Evolutionary conservation across 331 rosid genomes (phyloP).

Genomic region (Pyracantha coccinea): DNA sequence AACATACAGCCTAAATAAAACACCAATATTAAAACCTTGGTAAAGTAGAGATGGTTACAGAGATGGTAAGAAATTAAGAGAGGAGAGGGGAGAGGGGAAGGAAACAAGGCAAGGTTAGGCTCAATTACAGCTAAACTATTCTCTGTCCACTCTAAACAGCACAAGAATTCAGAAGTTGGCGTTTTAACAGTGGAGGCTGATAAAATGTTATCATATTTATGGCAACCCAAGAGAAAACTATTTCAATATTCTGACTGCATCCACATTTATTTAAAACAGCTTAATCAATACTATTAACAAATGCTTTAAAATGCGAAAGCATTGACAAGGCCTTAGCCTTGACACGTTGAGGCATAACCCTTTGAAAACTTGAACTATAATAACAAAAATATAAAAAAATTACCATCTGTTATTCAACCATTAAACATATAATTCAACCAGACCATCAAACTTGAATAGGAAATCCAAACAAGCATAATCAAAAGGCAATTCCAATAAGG

Average conservation of each 20-base stretch:
- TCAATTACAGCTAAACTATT: background rate
- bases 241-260: background rate
- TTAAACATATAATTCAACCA: background rate
- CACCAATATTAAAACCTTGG: conserved; percentile 6
- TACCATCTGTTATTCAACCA: background rate
- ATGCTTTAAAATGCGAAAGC: too few relatives aligned
- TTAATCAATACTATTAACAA: background rate
- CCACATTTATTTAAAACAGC: background rate
- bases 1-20: conserved; percentile 62
- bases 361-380: background rate
- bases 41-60: background rate
- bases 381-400: background rate
- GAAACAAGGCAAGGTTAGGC: background rate
- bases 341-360: background rate
- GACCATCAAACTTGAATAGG: background rate
- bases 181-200: background rate
- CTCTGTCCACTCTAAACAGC: background rate
- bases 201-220: background rate
- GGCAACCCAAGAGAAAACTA: background rate
- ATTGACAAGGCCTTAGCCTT: background rate
- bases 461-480: background rate
- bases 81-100: background rate
- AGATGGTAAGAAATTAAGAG: conserved; percentile 4
- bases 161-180: background rate
- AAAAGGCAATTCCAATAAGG: background rate